Evolutionary conservation across 768 basidiomycete genomes (phyloP), one percentile per base, ranked within the genome.

Genomic region (Jaapia argillacea): DNA sequence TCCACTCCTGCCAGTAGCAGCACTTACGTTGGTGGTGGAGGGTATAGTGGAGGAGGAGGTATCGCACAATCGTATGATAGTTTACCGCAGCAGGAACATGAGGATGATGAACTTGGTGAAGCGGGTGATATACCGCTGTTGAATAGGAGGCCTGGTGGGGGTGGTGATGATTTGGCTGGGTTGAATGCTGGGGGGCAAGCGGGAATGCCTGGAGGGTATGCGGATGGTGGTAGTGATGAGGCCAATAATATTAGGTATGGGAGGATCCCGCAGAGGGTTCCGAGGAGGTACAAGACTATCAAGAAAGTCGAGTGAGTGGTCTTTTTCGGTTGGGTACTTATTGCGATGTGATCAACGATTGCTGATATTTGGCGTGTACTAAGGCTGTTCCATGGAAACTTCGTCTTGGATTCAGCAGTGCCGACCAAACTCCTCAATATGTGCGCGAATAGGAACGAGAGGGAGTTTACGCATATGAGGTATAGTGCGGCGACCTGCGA

Each of bases 401-500:
- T 96, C 39, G 88, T 98, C 7, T 68, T 93, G 26, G 92, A 97
- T 64, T 79, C 84, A 7, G 75, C 85, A 0, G 91, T 97, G 0
- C 94, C 94, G 0, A 73, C 83, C n/a, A 94, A 91, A 53, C 69
- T 98, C 33, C 73, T 98, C 22, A 79, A 88, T 47, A 79, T 88
- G 72, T 91, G 86, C 52, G 67, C 79, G 4, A 63, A 75, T 48
- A 75, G 78, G 42, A 81, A 75, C 38, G 90, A 90, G 46, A 79
- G 90, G 49, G 93, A 96, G 61, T 93, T 89, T 58, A 90, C 88
- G 0, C 84, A 90, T 62, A 93, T 97, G 91, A 80, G 94, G 4
- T 98, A 98, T 63, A 84, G 82, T 6, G 94, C 92, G 0, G 91
- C 89, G 13, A 98, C 94, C 0, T 92, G 88, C 63, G 93, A 97